Conservation (phyloP, 257 asterid genomes). For the Plantago elongata region DNA sequence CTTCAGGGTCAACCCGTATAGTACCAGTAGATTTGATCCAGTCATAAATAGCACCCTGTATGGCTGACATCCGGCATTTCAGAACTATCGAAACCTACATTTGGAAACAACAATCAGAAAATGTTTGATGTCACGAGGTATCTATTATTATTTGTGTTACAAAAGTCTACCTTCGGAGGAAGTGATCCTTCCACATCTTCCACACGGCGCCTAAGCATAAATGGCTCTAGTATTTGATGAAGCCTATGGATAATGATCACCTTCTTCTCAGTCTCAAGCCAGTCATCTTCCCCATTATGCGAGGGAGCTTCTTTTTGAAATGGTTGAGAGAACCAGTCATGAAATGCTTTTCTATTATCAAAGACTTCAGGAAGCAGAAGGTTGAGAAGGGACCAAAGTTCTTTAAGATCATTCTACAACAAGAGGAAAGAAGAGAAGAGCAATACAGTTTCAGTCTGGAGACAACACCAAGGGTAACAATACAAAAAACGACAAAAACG, state of each 20-base stretch:
- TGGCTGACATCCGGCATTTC: conserved; percentile 95
- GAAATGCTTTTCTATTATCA: conserved; percentile 95
- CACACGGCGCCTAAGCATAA: conserved; percentile 99
- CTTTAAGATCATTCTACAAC: conserved; percentile 96
- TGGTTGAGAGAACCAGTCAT: conserved; percentile 99
- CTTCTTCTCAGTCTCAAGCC: conserved; percentile 99
- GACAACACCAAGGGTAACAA: neutral
- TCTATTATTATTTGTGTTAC: conserved; percentile 17
- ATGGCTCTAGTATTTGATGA: conserved; percentile 98
- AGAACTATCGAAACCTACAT: conserved; percentile 90
- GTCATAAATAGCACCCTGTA: conserved; percentile 90
- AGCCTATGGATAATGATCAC: conserved; percentile 95
- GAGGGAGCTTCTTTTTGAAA: conserved; percentile 84
- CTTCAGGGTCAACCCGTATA: conserved; percentile 96
- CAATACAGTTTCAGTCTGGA: conserved; percentile 7
- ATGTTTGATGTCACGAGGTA: conserved; percentile 11
- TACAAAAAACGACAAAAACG: neutral
- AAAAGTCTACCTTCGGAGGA: conserved; percentile 81
- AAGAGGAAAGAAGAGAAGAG: conserved; percentile 14
- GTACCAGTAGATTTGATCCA: conserved; percentile 98
- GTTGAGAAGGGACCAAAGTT: conserved; percentile 96
- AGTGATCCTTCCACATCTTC: conserved; percentile 99
- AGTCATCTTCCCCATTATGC: conserved; percentile 87
- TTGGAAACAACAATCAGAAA: conserved; percentile 31
- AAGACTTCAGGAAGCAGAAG: conserved; percentile 95